phyloP scores from a whole-genome alignment of 768 basidiomycete genomes.

The Serendipita indica region DNA sequence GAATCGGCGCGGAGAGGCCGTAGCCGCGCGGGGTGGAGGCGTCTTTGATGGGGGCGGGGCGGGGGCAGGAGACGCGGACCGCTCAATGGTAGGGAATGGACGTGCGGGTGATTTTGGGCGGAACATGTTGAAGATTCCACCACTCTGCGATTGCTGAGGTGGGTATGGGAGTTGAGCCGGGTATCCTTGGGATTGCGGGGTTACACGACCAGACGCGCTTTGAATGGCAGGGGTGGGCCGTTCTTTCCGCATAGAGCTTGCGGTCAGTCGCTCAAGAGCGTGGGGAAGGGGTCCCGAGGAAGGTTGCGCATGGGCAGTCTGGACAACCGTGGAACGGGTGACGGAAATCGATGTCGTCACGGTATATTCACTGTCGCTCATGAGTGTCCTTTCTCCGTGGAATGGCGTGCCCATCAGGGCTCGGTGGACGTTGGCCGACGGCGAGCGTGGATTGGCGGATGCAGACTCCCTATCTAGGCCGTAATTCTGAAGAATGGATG shows the following conservation, averaged over 20 bases:
- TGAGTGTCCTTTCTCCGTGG: neutral
- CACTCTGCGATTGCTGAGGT: neutral
- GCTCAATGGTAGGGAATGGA: slow-evolving; percentile 1
- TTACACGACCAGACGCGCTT: neutral
- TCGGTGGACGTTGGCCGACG: neutral
- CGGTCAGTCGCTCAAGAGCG: neutral
- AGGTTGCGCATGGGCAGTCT: neutral
- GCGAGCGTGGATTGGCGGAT: neutral
- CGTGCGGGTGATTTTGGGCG: slow-evolving; percentile 3
- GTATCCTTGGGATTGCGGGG: neutral
- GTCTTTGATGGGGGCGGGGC: slow-evolving; percentile 6
- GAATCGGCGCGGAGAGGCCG: slow-evolving; percentile 5
- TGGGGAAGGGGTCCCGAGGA: neutral
- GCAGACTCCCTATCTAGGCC: neutral
- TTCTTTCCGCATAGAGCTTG: neutral
- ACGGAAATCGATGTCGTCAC: neutral
- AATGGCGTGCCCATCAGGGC: neutral
- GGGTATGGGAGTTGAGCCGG: neutral
- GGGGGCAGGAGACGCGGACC: slow-evolving; percentile 1
- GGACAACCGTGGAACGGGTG: neutral
- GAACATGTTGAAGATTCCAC: slow-evolving; percentile 7
- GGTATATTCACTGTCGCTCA: neutral
- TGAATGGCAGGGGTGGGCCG: neutral
- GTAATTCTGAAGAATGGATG: neutral
- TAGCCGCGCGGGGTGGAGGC: slow-evolving; percentile 1